Evolutionary conservation across 1,139 yeast species (phyloP), one percentile per base, ranked within the genome.

Genomic region (Kurtzmaniella quercitrusa): DNA sequence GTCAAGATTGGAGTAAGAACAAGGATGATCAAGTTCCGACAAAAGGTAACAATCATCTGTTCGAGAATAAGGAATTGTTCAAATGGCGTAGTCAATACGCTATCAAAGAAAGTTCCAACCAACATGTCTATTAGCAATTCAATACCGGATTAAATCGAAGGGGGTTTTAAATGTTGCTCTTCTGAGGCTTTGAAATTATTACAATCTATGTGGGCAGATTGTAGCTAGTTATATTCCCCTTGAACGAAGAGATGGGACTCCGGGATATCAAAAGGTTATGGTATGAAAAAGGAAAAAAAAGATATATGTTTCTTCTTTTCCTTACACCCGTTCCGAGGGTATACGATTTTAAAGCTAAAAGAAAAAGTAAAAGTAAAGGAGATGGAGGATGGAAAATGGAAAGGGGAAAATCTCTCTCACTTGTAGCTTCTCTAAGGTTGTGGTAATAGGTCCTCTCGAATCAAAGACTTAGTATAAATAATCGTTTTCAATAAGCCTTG

Each of bases 1-100:
- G 46, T 43, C 27, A 43, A 38, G 12, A 43, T 7, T 11, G 46
- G 46, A 11, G 46, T 43, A 25, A 43, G 41, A 17, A 43, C 3
- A n/a, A 43, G 16, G 17, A 43, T 34, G 31, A 43, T 43, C 38
- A 43, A 37, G 34, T 41, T 43, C 11, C 46, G 41, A n/a, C 46
- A 34, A 31, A 43, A 37, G 19, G 38, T 23, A 10, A 43, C 39
- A 17, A 43, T 37, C 27, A 43, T 25, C 21, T 43, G 43, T 29
- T 43, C 46, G 25, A 43, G 37, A 23, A 39, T 40, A 14, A 43
- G 25, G 27, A 43, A 34, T 18, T 37, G 46, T 2, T 43, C 46
- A n/a, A 43, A 27, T 18, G 36, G 46, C 16, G 34, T 27, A 15
- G 21, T 21, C 38, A 36, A 19, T 12, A 27, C 31, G 31, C 16